phyloP scores from a whole-genome alignment of 2,329 filamentous ascomycete species.

The Immersiporthe knoxdaviesiana region DNA sequence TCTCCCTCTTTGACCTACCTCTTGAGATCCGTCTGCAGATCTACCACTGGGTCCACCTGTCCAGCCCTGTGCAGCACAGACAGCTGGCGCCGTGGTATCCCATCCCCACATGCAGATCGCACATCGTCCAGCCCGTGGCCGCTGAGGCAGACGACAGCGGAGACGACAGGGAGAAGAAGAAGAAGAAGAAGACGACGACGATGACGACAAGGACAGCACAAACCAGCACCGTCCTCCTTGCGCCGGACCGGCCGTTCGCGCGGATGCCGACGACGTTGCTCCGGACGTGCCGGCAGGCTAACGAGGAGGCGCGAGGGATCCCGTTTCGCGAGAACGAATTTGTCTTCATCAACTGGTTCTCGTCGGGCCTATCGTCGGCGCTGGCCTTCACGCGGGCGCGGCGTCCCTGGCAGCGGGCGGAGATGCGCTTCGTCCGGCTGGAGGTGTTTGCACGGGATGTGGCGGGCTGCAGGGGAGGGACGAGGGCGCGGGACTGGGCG shows the following conservation, averaged over 20 bases:
- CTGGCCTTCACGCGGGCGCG: constrained; percentile 41
- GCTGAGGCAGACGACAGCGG: constrained; percentile 12
- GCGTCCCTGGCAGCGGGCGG: constrained; percentile 46
- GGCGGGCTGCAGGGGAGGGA: constrained; percentile 22
- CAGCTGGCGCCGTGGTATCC: constrained; percentile 48
- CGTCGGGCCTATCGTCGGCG: constrained; percentile 48
- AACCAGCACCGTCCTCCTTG: constrained; percentile 34
- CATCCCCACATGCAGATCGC: constrained; percentile 39
- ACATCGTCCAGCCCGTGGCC: constrained; percentile 36
- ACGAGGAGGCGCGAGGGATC: constrained; percentile 45
- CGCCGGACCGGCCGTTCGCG: constrained; percentile 42
- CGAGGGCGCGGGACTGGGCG: constrained; percentile 40
- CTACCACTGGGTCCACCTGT: constrained; percentile 47
- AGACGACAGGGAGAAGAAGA: neutral
- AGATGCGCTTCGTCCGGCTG: constrained; percentile 45
- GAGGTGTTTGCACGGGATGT: constrained; percentile 47
- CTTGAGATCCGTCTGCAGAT: constrained; percentile 52
- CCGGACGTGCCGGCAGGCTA: constrained; percentile 44
- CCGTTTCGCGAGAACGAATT: constrained; percentile 51
- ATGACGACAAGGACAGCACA: neutral
- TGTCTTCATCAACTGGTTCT: constrained; percentile 51
- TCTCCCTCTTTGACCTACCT: constrained; percentile 43
- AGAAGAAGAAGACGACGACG: neutral
- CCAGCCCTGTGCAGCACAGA: constrained; percentile 43
- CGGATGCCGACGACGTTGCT: constrained; percentile 48